phyloP scores from a whole-genome alignment of 75 land plant genomes.

The Ceratopteris richardii region DNA sequence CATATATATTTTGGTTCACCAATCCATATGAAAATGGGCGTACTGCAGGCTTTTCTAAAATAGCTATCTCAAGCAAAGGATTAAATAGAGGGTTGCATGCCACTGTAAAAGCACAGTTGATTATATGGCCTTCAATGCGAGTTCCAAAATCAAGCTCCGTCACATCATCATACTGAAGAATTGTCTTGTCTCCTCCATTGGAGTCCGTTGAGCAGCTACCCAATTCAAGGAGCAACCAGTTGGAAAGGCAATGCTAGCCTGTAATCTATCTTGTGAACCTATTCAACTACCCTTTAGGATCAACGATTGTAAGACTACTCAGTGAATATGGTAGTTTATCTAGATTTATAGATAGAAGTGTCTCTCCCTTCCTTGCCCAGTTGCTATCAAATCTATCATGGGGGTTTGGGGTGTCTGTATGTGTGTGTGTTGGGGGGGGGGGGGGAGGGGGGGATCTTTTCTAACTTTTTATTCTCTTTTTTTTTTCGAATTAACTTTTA shows the following conservation, averaged over 20 bases:
- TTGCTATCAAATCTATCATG: too few species aligned
- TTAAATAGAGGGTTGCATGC: conserved; percentile 92
- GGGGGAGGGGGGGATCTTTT: too few species aligned
- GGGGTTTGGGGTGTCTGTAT: too few species aligned
- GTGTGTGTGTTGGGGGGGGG: too few species aligned
- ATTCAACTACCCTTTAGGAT: too few species aligned
- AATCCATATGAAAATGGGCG: conserved; percentile 75
- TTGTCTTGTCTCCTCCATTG: conserved; percentile 93
- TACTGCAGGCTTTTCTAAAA: conserved; percentile 63
- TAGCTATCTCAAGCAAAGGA: conserved; percentile 67
- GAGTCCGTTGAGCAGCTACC: conserved; percentile 99
- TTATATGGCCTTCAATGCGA: conserved; percentile 91
- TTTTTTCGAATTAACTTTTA: too few species aligned
- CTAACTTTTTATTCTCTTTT: too few species aligned
- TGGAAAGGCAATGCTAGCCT: conserved; percentile 96
- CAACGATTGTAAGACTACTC: too few species aligned
- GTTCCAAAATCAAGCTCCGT: conserved; percentile 99
- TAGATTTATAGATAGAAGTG: too few species aligned
- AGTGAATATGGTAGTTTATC: too few species aligned
- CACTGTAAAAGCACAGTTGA: conserved; percentile 95
- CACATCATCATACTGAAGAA: conserved; percentile 98
- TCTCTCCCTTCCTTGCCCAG: too few species aligned
- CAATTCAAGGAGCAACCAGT: conserved; percentile 90
- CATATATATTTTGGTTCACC: conserved; percentile 46
- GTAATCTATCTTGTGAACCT: too few species aligned